phyloP scores from a whole-genome alignment of 164 flowering plant species.

The Nymphaea colorata region DNA sequence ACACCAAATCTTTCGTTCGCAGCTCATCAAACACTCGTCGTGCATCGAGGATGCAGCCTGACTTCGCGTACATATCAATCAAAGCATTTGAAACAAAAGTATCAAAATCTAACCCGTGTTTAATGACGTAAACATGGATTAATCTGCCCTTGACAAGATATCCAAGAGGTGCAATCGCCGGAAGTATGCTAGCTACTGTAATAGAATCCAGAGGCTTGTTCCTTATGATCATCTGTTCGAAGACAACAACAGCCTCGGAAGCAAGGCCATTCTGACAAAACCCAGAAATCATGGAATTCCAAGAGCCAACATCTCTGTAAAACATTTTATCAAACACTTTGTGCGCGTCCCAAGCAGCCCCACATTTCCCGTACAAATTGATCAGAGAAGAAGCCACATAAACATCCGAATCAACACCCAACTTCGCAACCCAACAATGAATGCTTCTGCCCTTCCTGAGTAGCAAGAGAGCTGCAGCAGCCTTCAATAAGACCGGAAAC shows the following conservation, averaged over 20 bases:
- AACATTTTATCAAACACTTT: conserved; percentile 47
- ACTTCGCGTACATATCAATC: conserved; percentile 59
- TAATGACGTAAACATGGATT: conserved; percentile 43
- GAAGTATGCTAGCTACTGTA: conserved; percentile 43
- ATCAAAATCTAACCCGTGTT: conserved; percentile 41
- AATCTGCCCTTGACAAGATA: conserved; percentile 23
- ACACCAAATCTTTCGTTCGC: conserved; percentile 40
- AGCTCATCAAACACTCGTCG: conserved; percentile 35
- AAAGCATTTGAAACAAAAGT: conserved; percentile 53
- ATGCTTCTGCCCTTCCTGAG: conserved; percentile 29
- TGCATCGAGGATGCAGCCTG: conserved; percentile 26
- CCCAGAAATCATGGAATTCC: conserved; percentile 68
- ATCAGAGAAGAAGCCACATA: conserved; percentile 58
- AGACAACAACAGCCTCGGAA: conserved; percentile 29
- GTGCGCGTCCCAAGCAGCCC: conserved; percentile 26
- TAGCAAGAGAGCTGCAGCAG: conserved; percentile 23
- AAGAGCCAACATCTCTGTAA: conserved; percentile 37
- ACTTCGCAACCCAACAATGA: conserved; percentile 42
- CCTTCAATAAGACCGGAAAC: conserved; percentile 58
- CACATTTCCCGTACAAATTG: conserved; percentile 49
- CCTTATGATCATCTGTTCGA: conserved; percentile 31
- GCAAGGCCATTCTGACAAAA: conserved; percentile 44
- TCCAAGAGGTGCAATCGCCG: conserved; percentile 38
- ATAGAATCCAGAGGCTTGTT: conserved; percentile 42
- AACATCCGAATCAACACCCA: conserved; percentile 49